Evolutionary conservation across 176 grass and related monocot species (phyloP).

Genomic region (Aegilops tauschii): DNA sequence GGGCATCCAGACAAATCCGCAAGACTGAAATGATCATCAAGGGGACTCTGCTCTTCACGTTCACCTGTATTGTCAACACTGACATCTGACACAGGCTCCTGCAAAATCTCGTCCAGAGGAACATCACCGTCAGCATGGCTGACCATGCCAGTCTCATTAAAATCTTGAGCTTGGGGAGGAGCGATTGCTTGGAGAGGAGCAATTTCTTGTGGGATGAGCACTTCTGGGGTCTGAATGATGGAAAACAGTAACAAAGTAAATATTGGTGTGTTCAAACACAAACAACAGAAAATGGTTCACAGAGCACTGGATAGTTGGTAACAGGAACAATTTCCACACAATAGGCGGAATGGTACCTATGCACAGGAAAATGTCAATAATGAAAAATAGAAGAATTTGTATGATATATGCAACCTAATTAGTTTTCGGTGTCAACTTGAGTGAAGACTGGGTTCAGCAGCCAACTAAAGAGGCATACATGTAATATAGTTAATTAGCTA

Average conservation of each 20-base stretch:
- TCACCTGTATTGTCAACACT: neutral
- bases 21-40: slow-evolving; percentile 35
- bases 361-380: neutral
- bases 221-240: slow-evolving; percentile 21
- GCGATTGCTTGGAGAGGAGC: neutral
- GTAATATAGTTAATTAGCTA: neutral
- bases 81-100: slow-evolving; percentile 39
- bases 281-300: neutral
- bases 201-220: slow-evolving; percentile 20
- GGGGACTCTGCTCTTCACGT: slow-evolving; percentile 27
- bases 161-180: slow-evolving; percentile 17
- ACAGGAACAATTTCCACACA: neutral
- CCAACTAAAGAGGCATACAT: neutral
- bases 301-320: neutral
- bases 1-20: slow-evolving; percentile 25
- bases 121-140: slow-evolving; percentile 24
- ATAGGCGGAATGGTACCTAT: neutral
- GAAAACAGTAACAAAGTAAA: slow-evolving; percentile 22
- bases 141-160: slow-evolving; percentile 23
- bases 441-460: neutral
- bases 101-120: slow-evolving; percentile 52
- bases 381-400: neutral
- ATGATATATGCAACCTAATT: neutral
- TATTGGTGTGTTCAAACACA: slow-evolving; percentile 16
- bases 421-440: neutral